Evolutionary conservation across 495 filamentous ascomycete genomes (phyloP), one percentile per base, ranked within the genome.

Genomic region (Trichocladium uniseriatum): DNA sequence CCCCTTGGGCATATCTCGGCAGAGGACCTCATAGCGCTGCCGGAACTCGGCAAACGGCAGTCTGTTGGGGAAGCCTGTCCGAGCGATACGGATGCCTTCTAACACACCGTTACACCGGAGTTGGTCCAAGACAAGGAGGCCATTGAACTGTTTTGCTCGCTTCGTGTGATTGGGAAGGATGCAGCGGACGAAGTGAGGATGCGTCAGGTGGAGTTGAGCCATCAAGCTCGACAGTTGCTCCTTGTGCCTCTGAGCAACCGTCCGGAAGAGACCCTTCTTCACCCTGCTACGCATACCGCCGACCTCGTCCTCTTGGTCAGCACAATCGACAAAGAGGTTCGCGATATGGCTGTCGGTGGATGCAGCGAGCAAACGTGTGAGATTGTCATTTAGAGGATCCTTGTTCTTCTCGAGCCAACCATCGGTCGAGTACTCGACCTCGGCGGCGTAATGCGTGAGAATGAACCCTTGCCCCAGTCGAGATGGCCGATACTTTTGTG

Each of bases 351-450:
- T 81, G 56, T 96, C 84, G 1, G 72, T 77, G 6, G 94, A 97
- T 5, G 76, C 73, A 35, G 90, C 88, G 13, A 99, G 76, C 6
- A 99, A 75, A 24, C 84, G 80, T 0, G 94, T 97, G 29, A 97
- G 73, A 54, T 95, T 99, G 72, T 99, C 94, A 51, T 97, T 97
- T 9, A 99, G 67, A 1, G 94, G 94, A 61, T 99, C 94, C 59
- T 99, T 99, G 69, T 99, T 99, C 75, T 97, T 99, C 62, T 96
- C 91, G 27, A 99, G 74, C 94, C 94, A 99, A 39, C 86, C 87
- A 19, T 90, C 80, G 0, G 94, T 99, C 10, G 80, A 84, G 64
- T 99, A 99, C 62, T 99, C 94, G 1, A 99, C 94, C 65, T 95
- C 92, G 14, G 94, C 88, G 8, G 94, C 94, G 57, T 99, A 99